Evolutionary conservation across 129 eudicot species (phyloP).

Genomic region (Lactuca saligna): DNA sequence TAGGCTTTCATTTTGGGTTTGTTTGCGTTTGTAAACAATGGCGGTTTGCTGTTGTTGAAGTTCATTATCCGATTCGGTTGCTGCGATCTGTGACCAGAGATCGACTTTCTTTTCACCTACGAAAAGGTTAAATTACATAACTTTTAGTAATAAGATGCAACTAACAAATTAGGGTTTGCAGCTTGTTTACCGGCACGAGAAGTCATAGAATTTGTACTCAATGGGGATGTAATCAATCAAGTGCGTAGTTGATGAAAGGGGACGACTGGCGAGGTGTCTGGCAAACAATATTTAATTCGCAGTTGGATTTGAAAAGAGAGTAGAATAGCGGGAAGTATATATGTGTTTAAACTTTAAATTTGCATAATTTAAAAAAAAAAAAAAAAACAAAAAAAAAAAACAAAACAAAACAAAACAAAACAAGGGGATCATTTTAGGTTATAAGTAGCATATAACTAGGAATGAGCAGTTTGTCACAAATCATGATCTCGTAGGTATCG

Average conservation of each 20-base stretch:
- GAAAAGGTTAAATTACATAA: neutral
- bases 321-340: no score
- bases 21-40: slow-evolving; percentile 53
- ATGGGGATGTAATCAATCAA: neutral
- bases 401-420: no score
- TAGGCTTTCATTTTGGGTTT: slow-evolving; percentile 15
- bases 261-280: neutral
- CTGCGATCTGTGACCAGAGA: slow-evolving; percentile 64
- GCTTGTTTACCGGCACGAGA: slow-evolving; percentile 25
- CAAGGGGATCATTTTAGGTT: no score
- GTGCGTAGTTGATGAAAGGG: slow-evolving; percentile 3
- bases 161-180: neutral
- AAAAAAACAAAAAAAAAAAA: no score
- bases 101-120: slow-evolving; percentile 38
- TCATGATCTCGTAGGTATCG: no score
- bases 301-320: neutral
- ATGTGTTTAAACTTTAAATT: no score
- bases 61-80: slow-evolving; percentile 40
- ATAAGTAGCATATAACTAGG: no score
- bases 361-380: no score
- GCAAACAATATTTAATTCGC: neutral
- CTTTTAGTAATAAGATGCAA: neutral
- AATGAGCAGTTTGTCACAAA: no score
- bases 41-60: slow-evolving; percentile 46
- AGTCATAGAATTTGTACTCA: slow-evolving; percentile 12